Conservation (phyloP, 2,329 filamentous ascomycete species). For the Allantophomopsis lycopodina region DNA sequence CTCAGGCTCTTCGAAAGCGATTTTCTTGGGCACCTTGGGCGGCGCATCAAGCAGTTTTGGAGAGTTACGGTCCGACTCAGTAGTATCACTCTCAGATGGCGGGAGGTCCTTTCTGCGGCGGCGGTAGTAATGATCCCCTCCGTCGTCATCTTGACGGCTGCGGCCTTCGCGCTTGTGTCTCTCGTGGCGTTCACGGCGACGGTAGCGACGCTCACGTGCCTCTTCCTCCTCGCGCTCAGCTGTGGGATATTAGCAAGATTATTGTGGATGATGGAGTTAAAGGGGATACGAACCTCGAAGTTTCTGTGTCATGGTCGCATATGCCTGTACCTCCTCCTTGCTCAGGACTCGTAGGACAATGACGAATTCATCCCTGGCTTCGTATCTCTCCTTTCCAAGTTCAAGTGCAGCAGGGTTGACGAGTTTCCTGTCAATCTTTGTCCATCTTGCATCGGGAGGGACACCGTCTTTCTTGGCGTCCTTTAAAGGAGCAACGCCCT, state of each 20-base stretch:
- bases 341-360: constrained; percentile 81
- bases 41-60: constrained; percentile 14
- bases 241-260: background rate
- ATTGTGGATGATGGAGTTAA: constrained; percentile 3
- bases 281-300: constrained; percentile 51
- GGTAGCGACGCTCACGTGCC: constrained; percentile 12
- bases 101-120: constrained; percentile 3
- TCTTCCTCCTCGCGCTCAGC: constrained; percentile 15
- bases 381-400: constrained; percentile 78
- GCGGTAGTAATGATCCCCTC: constrained; percentile 5
- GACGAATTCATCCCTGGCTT: constrained; percentile 85
- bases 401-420: constrained; percentile 84
- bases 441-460: constrained; percentile 74
- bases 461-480: constrained; percentile 69
- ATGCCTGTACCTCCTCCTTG: constrained; percentile 80
- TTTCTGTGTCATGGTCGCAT: constrained; percentile 68
- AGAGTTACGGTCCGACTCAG: constrained; percentile 8
- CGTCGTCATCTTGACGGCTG: constrained; percentile 6
- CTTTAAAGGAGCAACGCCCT: constrained; percentile 89
- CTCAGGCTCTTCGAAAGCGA: constrained; percentile 7
- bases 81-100: constrained; percentile 11
- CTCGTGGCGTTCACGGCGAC: constrained; percentile 17
- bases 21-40: constrained; percentile 6
- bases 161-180: constrained; percentile 15
- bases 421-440: constrained; percentile 76